Percentiles rank a stretch among this genome's conserved stretches.
These are phyloP conservation scores for Botrytis tulipae DNA, from an alignment of 2,329 filamentous ascomycete species.

Conservation along the genomic window DNA sequence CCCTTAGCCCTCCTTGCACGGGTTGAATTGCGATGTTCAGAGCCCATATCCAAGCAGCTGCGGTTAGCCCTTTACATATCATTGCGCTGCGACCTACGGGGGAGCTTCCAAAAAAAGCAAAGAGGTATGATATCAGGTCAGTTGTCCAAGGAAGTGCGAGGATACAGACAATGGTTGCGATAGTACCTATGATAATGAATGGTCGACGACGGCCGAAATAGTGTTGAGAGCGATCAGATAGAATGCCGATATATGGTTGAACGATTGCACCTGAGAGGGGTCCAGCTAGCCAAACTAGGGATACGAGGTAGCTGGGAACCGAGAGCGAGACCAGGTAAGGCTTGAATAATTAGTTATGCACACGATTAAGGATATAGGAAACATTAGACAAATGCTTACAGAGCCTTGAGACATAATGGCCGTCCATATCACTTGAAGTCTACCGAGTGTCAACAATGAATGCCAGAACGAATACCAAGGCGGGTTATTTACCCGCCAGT, in stretches of 20 bases:
- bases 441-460: conserved; percentile 6
- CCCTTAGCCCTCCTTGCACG: conserved; percentile 38
- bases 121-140: conserved; percentile 39
- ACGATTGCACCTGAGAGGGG: conserved; percentile 52
- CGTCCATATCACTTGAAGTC: conserved; percentile 23
- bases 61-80: conserved; percentile 17
- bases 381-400: conserved; percentile 5
- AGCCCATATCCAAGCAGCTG: conserved; percentile 32
- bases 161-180: conserved; percentile 49
- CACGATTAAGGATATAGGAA: not conserved
- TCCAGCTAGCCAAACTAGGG: conserved; percentile 55
- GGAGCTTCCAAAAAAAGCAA: not conserved
- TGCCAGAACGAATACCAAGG: not conserved
- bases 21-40: conserved; percentile 39
- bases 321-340: conserved; percentile 45
- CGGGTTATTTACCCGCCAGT: conserved; percentile 17
- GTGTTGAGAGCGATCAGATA: conserved; percentile 49
- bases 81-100: not conserved
- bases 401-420: conserved; percentile 23
- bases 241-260: conserved; percentile 53
- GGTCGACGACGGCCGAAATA: conserved; percentile 47
- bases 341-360: conserved; percentile 10
- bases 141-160: conserved; percentile 50
- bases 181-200: conserved; percentile 50
- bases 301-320: conserved; percentile 50